Evolutionary conservation across 192 early-diverging fungal genomes (phyloP).

Genomic region (Entophlyctis helioformis): DNA sequence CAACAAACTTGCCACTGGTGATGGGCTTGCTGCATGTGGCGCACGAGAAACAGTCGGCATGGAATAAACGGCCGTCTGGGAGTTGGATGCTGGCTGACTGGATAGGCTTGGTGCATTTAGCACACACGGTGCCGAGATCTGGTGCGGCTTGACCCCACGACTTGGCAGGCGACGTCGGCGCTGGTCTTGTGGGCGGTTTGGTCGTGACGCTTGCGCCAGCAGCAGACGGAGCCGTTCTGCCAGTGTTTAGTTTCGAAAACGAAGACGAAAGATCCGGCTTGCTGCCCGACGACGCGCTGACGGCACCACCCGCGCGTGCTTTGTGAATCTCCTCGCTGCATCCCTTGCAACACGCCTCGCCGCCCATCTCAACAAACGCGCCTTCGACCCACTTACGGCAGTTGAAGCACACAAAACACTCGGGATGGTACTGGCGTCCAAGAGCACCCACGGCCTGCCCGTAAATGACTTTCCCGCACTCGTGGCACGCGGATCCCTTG

Average conservation of each 20-base stretch:
- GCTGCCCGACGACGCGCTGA: neutral
- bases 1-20: too few species aligned
- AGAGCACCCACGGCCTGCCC: slow-evolving; percentile 7
- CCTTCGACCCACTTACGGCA: neutral
- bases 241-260: too few species aligned
- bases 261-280: too few species aligned
- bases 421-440: slow-evolving; percentile 5
- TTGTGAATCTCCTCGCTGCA: slow-evolving; percentile 2
- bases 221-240: too few species aligned
- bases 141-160: too few species aligned
- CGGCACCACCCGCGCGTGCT: neutral
- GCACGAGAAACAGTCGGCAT: slow-evolving; percentile 4
- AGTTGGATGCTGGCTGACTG: slow-evolving; percentile 5
- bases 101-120: too few species aligned
- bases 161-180: too few species aligned
- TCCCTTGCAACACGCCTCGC: slow-evolving; percentile 2
- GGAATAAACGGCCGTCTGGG: slow-evolving; percentile 1
- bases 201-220: too few species aligned
- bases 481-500: slow-evolving; percentile 4
- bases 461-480: slow-evolving; percentile 11
- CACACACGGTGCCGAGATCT: too few species aligned
- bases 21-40: too few species aligned
- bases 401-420: slow-evolving; percentile 13
- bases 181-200: too few species aligned
- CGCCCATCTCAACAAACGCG: slow-evolving; percentile 6